Evolutionary conservation across 139 green algal species (phyloP), one percentile per base, ranked within the genome.

Genomic region (Medakamo hakoo): DNA sequence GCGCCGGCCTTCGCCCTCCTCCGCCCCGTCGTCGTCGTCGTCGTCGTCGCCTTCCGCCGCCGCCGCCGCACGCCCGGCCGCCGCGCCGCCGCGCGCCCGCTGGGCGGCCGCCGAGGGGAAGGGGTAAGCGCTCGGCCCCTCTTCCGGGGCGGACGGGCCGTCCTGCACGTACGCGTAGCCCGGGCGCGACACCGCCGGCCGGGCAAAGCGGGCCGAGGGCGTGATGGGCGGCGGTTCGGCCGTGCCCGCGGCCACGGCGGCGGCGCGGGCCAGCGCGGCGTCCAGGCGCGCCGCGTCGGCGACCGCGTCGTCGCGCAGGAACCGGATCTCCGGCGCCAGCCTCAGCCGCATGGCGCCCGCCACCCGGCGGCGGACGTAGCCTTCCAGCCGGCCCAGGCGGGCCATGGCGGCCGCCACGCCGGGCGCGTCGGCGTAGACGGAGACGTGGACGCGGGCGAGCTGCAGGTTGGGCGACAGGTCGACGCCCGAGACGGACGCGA

Each of bases 381-480:
- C 71, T 64, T 87, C 71, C 48, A 93, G 73, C 23, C 67, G 66
- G 48, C 77, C 80, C 62, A 96, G 74, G 31, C 85, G 82, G 30
- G 71, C 57, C 68, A 95, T 86, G 4, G 89, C 88, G 2, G 69
- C 60, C 30, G 78, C 68, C 68, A 86, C 85, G 49, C 85, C 79
- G 23, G 67, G 24, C 3, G 79, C 70, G 62, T 88, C 80, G 55
- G 72, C 76, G 58, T 81, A 82, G 23, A 89, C 66, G 2, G 84
- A 91, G 23, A 91, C 56, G 58, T 86, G 91, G 3, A 91, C 78
- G 57, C 87, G 87, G 5, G 82, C 84, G 22, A 91, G 78, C 75
- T 93, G 82, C 25, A 97, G 68, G 78, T 97, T 88, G 32, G 81
- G 82, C 22, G 83, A 88, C 9, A 96, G 60, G 23, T 88, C 74